Base-by-base conservation (phyloP, 2,329 filamentous ascomycete genomes). In the Penicillium decumbens region DNA sequence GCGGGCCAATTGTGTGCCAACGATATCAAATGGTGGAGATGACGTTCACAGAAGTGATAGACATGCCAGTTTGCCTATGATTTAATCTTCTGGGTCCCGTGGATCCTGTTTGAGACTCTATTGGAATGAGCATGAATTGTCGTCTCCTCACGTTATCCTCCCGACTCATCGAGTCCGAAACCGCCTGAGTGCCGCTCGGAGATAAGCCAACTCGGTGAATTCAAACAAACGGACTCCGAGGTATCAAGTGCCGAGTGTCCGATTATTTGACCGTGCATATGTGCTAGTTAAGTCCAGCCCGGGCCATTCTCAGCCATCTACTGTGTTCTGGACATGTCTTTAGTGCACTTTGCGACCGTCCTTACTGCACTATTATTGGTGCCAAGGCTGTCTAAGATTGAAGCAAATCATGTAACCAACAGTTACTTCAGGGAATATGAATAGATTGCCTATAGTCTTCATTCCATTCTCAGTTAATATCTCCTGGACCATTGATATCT, bases 11-110 rank as follows among this genome's bases (percentile, higher is more conserved):
- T 38, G 47, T 30, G 38, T 39, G 15, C 15, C 49, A 10, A 60
- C 54, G 51, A 58, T 58, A 60, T 56, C 41, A 49, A 58, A 59
- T 52, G 47, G 55, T 59, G 56, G 55, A 57, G 46, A 45, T 28
- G 12, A 24, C 33, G 13, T 45, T 20, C 29, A 43, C 4, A 43
- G 47, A 6, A 50, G 20, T 24, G 47, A 53, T 49, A 38, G 41
- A 33, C 39, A 24, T 42, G 20, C 25, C 39, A 9, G 15, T 29
- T 15, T n/a, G 25, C n/a, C 38, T 20, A 25, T 42, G 45, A 37
- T 42, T 23, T 37, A 20, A 42, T 35, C 5, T 13, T 20, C 7
- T 13, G 18, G 10, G 13, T 39, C 24, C 13, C n/a, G 2, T 40
- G 9, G 9, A 40, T 25, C 38, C 10, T 2, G 20, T 27, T 25